Conservation (phyloP, 176 grass and related monocot species). For the Oryza longistaminata region DNA sequence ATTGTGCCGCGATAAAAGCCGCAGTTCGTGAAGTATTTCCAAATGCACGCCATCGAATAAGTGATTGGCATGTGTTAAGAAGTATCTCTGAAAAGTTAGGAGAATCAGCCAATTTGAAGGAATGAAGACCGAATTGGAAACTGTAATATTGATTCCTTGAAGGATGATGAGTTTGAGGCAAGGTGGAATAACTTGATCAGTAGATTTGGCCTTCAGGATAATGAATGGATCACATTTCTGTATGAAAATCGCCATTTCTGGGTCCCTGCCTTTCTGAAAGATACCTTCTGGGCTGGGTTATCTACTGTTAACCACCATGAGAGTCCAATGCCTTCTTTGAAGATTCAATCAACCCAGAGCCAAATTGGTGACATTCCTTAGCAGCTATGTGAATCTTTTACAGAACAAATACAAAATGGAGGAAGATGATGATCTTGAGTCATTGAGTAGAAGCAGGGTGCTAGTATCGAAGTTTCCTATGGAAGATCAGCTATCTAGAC, state of each 20-base stretch:
- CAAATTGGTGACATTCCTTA: conserved; percentile 51
- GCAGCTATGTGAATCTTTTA: conserved; percentile 53
- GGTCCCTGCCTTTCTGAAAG: conserved; percentile 72
- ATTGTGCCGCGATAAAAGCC: conserved; percentile 50
- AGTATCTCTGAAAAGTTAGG: conserved; percentile 59
- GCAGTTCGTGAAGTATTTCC: conserved; percentile 59
- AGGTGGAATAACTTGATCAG: conserved; percentile 56
- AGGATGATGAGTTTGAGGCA: conserved; percentile 60
- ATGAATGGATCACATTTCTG: conserved; percentile 59
- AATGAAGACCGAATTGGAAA: conserved; percentile 46
- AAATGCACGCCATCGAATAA: conserved; percentile 61
- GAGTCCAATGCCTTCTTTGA: conserved; percentile 54
- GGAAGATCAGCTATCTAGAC: conserved; percentile 73
- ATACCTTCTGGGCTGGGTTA: conserved; percentile 71
- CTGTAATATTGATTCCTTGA: conserved; percentile 59
- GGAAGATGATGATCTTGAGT: conserved; percentile 61
- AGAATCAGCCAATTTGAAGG: conserved; percentile 44
- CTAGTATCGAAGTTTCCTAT: conserved; percentile 62
- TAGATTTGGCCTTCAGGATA: conserved; percentile 53
- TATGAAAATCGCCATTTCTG: conserved; percentile 71
- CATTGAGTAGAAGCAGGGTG: conserved; percentile 38
- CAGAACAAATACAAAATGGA: conserved; percentile 67
- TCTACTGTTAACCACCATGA: conserved; percentile 44
- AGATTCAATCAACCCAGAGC: conserved; percentile 50
- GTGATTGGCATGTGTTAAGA: conserved; percentile 48